Evolutionary conservation across 169 alveolate species (phyloP), one percentile per base, ranked within the genome.

Genomic region (Babesia divergens): DNA sequence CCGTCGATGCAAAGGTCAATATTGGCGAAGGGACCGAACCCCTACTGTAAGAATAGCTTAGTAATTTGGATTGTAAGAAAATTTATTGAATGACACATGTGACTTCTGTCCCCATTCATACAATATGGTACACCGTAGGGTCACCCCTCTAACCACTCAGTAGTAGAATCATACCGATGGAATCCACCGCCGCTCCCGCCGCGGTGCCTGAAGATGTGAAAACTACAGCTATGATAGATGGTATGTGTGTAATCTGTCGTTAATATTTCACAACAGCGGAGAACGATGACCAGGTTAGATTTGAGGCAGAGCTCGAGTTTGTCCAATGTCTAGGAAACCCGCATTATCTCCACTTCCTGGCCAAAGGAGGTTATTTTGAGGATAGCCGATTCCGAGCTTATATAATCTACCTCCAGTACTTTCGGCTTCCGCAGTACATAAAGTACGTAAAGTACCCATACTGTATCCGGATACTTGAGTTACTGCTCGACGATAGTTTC

Each of bases 311-410:
- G 46, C 59, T 87, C 2, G 93, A 87, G 50, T 87, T 87, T 53
- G 89, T 87, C n/a, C 93, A 87, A 55, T 83, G 91, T 34, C 74
- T 87, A 50, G 74, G 84, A 26, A 81, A 87, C 47, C 83, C 84
- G 42, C 85, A 83, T 38, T 87, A 87, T 47, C 66, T 87, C 37
- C 82, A 84, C 35, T 62, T 65, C 64, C 59, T 87, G 20, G 51
- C 83, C 38, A 81, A 72, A 9, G 65, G 49, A 13, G 89, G 89
- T 18, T 87, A 83, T 43, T 87, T 87, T 62, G 72, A 81, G 22
- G 91, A 87, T 54, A 58, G 80, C 43, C 52, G 79, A 14, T 87
- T 87, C 65, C 32, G 83, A 29, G 87, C 83, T 28, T 87, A 87
- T 58, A 53, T 87, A 26, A 62, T 65, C 49, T 87, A 87, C 82